Base-by-base conservation (phyloP, 2,329 filamentous ascomycete genomes). In the Beauveria australis region DNA sequence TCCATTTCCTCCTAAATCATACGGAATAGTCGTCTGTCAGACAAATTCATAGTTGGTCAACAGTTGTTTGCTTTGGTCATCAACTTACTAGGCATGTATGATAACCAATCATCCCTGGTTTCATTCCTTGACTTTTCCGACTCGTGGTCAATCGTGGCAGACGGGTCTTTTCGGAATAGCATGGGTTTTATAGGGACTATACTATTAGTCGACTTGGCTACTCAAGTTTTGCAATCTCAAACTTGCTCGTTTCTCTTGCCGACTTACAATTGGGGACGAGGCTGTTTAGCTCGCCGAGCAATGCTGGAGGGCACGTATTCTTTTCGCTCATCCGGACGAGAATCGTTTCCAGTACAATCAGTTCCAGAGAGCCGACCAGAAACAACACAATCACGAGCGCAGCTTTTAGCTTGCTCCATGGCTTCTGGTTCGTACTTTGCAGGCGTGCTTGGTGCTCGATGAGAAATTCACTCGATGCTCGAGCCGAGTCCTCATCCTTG, bases 71-170 rank as follows among this genome's bases (percentile, higher is more conserved):
- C 3, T 28, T 1, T 18, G 7, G 1, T 2, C 0, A 18, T n/a
- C 5, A 18, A 53, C 49, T 40, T 3, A 53, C 49, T 40, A 14
- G 49, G 49, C 49, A 53, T 53, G 49, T 53, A 53, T 3, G 49
- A 53, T 40, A 53, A 10, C 49, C 49, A 53, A 1, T 53, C 9
- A 9, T 40, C 49, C 12, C 19, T 37, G n/a, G 49, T 53, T 6
- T 24, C 14, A 12, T 40, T 40, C 30, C 49, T 53, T 10, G n/a
- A 24, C 5, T 18, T 12, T 3, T 53, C 33, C 10, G 49, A 53
- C 16, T 24, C 30, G 19, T 40, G 30, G 7, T 53, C 30, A 16
- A 53, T 7, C 0, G 49, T 53, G 5, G 49, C 49, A 1, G 30
- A 22, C 5, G 30, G 16, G 19, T 53, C 49, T 40, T 53, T 37